Evolutionary conservation across 1,284 basidiomycete species (phyloP).

Genomic region (Microbotryum intermedium): DNA sequence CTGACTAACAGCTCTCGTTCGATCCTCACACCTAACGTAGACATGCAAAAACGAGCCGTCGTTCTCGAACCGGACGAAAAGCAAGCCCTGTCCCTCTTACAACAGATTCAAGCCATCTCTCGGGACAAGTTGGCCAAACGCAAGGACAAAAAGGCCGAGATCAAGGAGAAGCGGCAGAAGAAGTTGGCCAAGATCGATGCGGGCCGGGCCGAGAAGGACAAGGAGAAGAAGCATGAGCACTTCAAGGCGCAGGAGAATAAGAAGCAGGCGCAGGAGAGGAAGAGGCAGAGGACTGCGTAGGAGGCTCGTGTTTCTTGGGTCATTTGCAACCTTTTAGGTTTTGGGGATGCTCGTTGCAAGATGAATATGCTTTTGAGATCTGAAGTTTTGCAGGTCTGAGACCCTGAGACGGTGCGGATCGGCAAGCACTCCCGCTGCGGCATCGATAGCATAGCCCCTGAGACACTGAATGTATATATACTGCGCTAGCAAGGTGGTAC

Average conservation of each 20-base stretch:
- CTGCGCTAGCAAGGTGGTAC: too few species aligned
- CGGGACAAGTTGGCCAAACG: constrained; percentile 74
- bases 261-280: constrained; percentile 11
- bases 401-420: too few species aligned
- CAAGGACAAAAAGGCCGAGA: constrained; percentile 73
- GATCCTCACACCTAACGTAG: constrained; percentile 36
- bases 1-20: background rate
- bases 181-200: constrained; percentile 23
- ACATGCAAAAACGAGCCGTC: constrained; percentile 85
- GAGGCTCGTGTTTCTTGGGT: background rate
- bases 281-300: constrained; percentile 9
- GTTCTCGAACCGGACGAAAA: constrained; percentile 92
- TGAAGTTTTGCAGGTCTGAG: too few species aligned
- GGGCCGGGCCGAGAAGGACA: constrained; percentile 45
- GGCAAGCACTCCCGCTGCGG: too few species aligned
- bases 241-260: constrained; percentile 42
- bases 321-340: background rate
- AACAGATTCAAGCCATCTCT: constrained; percentile 85
- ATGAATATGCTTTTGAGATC: too few species aligned
- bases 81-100: constrained; percentile 80
- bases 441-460: too few species aligned
- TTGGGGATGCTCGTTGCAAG: background rate
- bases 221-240: constrained; percentile 59
- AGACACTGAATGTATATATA: too few species aligned
- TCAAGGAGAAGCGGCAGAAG: constrained; percentile 33